A percentile compares a stretch with the other conserved stretches of the same genome.
Conservation (phyloP, 2,329 filamentous ascomycete species). For the Gaeumannomyces tritici region DNA sequence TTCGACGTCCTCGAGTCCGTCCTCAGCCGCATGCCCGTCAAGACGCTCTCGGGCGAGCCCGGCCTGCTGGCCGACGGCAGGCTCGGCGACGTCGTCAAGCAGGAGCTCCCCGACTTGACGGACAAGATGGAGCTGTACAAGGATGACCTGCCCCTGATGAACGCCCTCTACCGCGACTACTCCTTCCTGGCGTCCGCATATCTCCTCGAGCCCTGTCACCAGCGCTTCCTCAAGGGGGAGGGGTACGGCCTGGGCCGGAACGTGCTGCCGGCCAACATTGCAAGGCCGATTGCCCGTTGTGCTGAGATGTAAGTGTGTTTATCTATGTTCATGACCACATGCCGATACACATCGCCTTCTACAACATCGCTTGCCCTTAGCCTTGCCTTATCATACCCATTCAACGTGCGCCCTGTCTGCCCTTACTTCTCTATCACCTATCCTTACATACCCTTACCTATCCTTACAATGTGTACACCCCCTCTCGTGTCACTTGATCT, state of each 20-base stretch:
- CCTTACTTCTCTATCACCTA: background rate
- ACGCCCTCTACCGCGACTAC: constrained; percentile 85
- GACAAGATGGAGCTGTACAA: constrained; percentile 61
- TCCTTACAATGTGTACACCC: background rate
- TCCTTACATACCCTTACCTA: no score
- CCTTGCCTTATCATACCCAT: background rate
- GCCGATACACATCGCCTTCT: no score
- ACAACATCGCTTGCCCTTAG: background rate
- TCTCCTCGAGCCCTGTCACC: constrained; percentile 83
- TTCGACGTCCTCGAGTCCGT: constrained; percentile 67
- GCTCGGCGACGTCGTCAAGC: constrained; percentile 65
- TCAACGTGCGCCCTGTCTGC: background rate
- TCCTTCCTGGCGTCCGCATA: constrained; percentile 85
- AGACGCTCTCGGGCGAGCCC: constrained; percentile 60
- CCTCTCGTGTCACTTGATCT: background rate
- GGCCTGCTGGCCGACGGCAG: constrained; percentile 67
- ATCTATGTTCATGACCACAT: background rate
- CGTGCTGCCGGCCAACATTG: constrained; percentile 61
- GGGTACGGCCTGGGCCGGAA: constrained; percentile 71
- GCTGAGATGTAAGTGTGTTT: constrained; percentile 67
- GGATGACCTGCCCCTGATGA: constrained; percentile 68
- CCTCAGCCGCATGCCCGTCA: constrained; percentile 69
- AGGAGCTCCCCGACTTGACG: constrained; percentile 70
- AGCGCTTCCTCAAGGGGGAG: constrained; percentile 59
- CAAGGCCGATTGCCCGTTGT: constrained; percentile 74